Base-by-base conservation (phyloP, 805 yeast genomes). In the Suhomyces canberraensis region DNA sequence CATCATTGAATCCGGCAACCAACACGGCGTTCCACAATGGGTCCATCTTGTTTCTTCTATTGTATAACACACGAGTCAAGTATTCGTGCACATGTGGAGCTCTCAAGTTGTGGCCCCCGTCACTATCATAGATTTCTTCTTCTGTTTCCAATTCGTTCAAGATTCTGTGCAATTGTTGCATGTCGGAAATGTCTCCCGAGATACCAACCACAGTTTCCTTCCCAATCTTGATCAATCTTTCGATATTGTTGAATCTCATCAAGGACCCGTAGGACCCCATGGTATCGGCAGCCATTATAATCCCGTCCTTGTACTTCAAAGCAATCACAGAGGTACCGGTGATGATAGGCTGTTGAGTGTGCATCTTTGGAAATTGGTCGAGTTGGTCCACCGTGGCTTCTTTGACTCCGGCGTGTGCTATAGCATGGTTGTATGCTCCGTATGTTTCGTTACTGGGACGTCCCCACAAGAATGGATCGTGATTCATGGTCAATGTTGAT, bases 251-350 rank as follows among this genome's bases (percentile, higher is more conserved):
- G 66, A 91, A 85, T 51, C 96, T 77, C 44, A 95, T 79, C 46
- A 93, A 71, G 2, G 97, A 88, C 0, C 99, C 99, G 58, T 91
- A 93, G 0, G 97, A 83, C 11, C 74, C 96, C 62, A 91, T 66
- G 52, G 86, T 86, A 60, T 93, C 99, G 4, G 98, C 97, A 2
- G 99, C 98, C 63, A 93, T 73, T 25, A 93, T 78, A 31, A 93
- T 81, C 26, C 99, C 99, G 48, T 84, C 84, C 45, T 85, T 71
- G 69, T 81, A 93, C 65, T 90, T 93, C 63, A 91, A 75, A 7
- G 93, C 95, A 50, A 93, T 73, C 16, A 93, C 98, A 24, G 96
- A 88, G 0, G 98, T 87, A 56, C 98, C 98, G 11, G 99, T 93
- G 42, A 93, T 87, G 48, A 86, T 84, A 32, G 99, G 99, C 56